Evolutionary conservation across 2,329 filamentous ascomycete species (phyloP), one percentile per base, ranked within the genome.

Genomic region (Pezizomycotina sp.): DNA sequence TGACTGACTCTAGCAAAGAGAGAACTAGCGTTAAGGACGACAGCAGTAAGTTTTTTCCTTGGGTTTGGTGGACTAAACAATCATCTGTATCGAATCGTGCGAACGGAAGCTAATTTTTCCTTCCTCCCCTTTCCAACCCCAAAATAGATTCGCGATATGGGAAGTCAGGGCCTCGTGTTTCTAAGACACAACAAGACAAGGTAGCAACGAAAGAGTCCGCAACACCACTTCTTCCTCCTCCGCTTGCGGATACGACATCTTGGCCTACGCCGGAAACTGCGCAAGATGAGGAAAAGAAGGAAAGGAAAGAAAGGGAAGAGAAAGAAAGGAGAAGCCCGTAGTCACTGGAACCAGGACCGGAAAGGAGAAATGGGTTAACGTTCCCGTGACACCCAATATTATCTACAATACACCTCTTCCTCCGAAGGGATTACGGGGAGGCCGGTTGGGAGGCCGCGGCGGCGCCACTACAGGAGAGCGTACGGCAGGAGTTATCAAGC

Each of bases 241-340:
- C 79, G 2, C 76, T 81, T 29, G 73, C 69, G 40, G 84, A 95
- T 56, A 67, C 80, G 31, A 63, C 71, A 34, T 74, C 74, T 13
- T 98, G 89, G 89, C 89, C 89, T 10, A 95, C 86, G 2, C 83
- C 83, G 1, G 81, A 92, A 49, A 74, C 66, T 31, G 77, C 74
- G 2, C 71, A 76, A 34, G 73, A 75, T 31, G 82, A 89, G 49
- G 70, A 78, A 44, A 80, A 79, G 59, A 74, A 75, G 52, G 83
- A 81, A 56, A 71, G 34, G 66, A 74, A 36, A 81, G 81, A 56
- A 60, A 62, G 34, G 58, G 62, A 20, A 62, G 70, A 14, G 64
- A 66, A 8, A 65, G 71, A 28, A 75, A 80, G 44, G 70, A 74
- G 30, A 75, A 78, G 47, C 71, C 36, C 50, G 64, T 53, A 50